Base-by-base conservation (phyloP, 768 basidiomycete species). In the Tricholoma hemisulphureum region DNA sequence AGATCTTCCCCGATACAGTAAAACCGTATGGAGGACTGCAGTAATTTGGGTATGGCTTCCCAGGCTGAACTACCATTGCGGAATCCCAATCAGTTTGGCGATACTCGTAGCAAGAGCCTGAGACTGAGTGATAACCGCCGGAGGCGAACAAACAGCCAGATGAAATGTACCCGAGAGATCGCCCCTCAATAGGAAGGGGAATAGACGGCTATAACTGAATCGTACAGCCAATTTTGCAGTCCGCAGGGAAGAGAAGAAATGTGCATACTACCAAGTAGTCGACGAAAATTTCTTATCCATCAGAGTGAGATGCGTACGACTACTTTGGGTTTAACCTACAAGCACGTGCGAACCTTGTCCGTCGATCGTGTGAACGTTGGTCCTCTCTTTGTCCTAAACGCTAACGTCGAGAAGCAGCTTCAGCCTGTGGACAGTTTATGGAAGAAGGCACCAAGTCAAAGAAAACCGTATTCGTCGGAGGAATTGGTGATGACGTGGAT, bases 381-480 rank as follows among this genome's bases (percentile, higher is more conserved):
- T 68, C 58, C 76, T 70, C 55, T 72, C 69, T 75, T 69, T 57
- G 69, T 70, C 56, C 50, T 39, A 11, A 28, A 32, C 23, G 34
- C 31, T 32, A 29, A 45, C 50, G 13, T 46, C 26, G 18, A 9
- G 29, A 10, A 8, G 16, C n/a, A 13, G 21, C 56, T 43, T 51
- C 23, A 24, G 28, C 41, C 46, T 23, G 24, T 41, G 8, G 41
- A 39, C 24, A n/a, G 37, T 49, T 58, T 62, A 91, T 91, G 88
- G 89, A 93, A 71, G 87, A 91, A 73, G 91, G 91, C 58, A 82
- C 87, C 21, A 90, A 86, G 72, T 75, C 83, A n/a, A 94, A 93
- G 71, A 91, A 89, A 73, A 93, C 93, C 32, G 71, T 95, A 52
- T 94, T 91, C 69, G 79, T 94, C 62, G 93, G 92, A 46, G 91